Percentiles rank a stretch among this genome's conserved stretches.
phyloP scores from a whole-genome alignment of 176 grass and related monocot genomes.

The Aegilops umbellulata region DNA sequence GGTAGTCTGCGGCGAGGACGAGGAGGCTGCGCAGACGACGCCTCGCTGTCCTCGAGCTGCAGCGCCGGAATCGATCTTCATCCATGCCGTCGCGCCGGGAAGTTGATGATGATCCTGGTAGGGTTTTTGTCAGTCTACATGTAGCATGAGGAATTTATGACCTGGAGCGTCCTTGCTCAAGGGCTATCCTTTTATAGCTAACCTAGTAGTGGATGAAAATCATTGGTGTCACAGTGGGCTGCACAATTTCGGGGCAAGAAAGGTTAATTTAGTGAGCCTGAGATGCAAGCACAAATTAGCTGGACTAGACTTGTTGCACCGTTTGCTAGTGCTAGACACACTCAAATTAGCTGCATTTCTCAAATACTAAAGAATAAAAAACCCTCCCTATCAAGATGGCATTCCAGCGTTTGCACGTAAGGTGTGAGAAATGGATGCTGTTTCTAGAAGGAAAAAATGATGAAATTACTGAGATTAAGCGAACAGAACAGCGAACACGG shows the following conservation, averaged over 20 bases:
- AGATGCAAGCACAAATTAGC: conserved; percentile 44
- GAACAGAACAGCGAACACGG: background rate
- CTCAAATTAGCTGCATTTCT: background rate
- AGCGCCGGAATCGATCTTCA: background rate
- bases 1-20: conserved; percentile 36
- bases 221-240: conserved; percentile 25
- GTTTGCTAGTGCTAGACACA: conserved; percentile 18
- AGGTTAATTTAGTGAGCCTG: conserved; percentile 28
- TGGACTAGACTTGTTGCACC: background rate
- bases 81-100: conserved; percentile 10
- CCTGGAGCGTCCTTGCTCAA: conserved; percentile 22
- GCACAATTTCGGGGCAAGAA: conserved; percentile 56
- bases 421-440: too few relatives aligned
- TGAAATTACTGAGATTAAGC: background rate
- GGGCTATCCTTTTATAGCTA: conserved; percentile 27
- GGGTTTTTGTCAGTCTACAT: conserved; percentile 4
- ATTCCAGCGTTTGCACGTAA: background rate
- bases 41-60: background rate
- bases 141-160: conserved; percentile 25
- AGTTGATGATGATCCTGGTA: background rate
- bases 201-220: conserved; percentile 1
- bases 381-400: background rate
- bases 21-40: conserved; percentile 33
- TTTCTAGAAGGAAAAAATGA: background rate
- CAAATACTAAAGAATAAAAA: background rate